These are phyloP conservation scores for Fusarium oligoseptatum DNA, from an alignment of 2,329 filamentous ascomycete genomes.

Conservation along the genomic window DNA sequence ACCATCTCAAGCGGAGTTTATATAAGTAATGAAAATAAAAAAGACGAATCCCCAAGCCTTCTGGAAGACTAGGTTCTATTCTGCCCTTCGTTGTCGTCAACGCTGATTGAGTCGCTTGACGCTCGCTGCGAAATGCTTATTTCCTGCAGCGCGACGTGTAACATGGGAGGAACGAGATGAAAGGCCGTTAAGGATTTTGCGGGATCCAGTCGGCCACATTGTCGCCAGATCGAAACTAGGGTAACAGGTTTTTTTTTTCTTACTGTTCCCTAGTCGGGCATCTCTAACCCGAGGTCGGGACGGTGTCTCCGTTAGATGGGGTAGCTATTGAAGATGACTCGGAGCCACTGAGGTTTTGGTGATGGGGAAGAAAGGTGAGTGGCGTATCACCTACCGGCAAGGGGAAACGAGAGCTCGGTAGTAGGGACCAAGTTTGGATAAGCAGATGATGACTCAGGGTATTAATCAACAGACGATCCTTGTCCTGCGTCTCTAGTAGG, in stretches of 20 bases:
- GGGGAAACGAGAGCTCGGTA: neutral
- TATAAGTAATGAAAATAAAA: conserved; percentile 32
- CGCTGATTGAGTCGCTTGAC: conserved; percentile 12
- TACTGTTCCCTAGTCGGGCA: conserved; percentile 4
- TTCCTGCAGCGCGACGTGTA: conserved; percentile 12
- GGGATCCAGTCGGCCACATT: conserved; percentile 5
- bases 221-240: conserved; percentile 8
- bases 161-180: conserved; percentile 2
- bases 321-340: neutral
- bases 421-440: neutral
- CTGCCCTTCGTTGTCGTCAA: no score
- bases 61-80: conserved; percentile 27
- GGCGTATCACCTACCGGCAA: neutral
- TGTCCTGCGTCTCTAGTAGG: neutral
- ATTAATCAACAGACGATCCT: neutral
- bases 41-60: neutral
- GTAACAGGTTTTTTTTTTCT: neutral
- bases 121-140: conserved; percentile 32
- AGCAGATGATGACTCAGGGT: conserved; percentile 15
- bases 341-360: neutral
- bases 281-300: conserved; percentile 19
- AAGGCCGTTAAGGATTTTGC: neutral
- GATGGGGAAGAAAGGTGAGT: conserved; percentile 11
- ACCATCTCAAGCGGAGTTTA: conserved; percentile 22
- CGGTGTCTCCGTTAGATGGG: conserved; percentile 1